Conservation (phyloP, 768 basidiomycete genomes). For the Lentinula edodes region DNA sequence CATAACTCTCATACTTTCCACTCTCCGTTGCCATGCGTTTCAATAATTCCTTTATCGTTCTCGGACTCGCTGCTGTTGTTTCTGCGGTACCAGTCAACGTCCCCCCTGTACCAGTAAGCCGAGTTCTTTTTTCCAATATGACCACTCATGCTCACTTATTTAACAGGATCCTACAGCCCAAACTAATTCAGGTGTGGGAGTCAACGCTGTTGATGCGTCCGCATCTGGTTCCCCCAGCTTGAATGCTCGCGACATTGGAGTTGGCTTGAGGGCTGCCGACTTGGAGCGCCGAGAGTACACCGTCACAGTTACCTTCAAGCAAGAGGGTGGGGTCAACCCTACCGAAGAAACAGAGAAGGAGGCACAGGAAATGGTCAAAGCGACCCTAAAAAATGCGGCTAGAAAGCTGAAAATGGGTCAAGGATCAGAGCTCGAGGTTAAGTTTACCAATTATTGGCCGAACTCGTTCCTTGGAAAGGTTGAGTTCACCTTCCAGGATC, state of each 20-base stretch:
- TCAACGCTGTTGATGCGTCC: background rate
- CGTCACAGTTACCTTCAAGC: background rate
- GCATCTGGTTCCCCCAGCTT: background rate
- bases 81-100: background rate
- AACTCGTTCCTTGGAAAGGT: background rate
- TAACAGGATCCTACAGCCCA: background rate
- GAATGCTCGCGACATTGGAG: background rate
- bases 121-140: background rate
- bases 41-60: background rate
- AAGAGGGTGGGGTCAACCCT: background rate
- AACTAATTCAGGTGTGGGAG: background rate
- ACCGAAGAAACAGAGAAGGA: background rate
- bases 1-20: no score
- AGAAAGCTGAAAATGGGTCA: background rate
- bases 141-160: background rate
- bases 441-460: background rate
- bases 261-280: background rate
- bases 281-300: background rate
- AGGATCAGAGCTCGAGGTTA: background rate
- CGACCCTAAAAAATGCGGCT: background rate
- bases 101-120: background rate
- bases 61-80: background rate
- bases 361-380: background rate
- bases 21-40: background rate
- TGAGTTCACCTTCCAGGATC: background rate